Evolutionary conservation across 352 stramenopile species (phyloP), one percentile per base, ranked within the genome.

Genomic region (Thraustochytrium striatum): DNA sequence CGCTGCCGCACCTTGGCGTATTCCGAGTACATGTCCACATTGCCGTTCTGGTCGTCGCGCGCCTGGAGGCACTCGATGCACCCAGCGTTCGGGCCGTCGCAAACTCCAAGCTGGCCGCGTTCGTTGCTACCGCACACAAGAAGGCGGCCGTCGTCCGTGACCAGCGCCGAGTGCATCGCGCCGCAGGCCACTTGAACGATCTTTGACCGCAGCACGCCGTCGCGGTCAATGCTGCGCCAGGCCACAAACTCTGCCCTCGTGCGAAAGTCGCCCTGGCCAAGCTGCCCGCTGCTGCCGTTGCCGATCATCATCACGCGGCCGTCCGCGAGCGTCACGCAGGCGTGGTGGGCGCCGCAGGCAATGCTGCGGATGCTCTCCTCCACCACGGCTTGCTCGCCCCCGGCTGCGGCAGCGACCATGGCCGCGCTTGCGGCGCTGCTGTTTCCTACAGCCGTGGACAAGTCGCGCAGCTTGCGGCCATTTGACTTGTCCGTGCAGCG

Each of bases 81-180:
- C 2, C 39, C 65, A 2, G 65, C 41, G 1, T 39, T 65, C 3
- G 19, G 41, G 9, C 65, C 65, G 21, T 75, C 59, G 9, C 59
- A 33, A 21, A 19, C 7, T n/a, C 53, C 50, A 2, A 38, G 53
- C 13, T 53, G 25, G 21, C 21, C 21, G 2, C 50, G 59, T n/a
- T 70, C 59, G 25, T 70, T 38, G 21, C 19, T 50, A 25, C 44
- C 59, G 21, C 65, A 75, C 65, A 75, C 65, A 25, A 75, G 50
- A 36, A 75, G 25, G 21, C 65, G 65, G 43, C 65, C 65, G 38
- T 75, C 65, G 32, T 75, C 65, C 13, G 65, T 75, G 65, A 75
- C 50, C 7, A 75, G 52, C 25, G 65, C 65, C 65, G 65, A 65
- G 30, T 75, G 65, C 11, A 41, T 41, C 13, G 19, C 35, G 21